These are phyloP conservation scores for Fusarium continuum DNA, from an alignment of 2,329 filamentous ascomycete genomes.

Conservation along the genomic window DNA sequence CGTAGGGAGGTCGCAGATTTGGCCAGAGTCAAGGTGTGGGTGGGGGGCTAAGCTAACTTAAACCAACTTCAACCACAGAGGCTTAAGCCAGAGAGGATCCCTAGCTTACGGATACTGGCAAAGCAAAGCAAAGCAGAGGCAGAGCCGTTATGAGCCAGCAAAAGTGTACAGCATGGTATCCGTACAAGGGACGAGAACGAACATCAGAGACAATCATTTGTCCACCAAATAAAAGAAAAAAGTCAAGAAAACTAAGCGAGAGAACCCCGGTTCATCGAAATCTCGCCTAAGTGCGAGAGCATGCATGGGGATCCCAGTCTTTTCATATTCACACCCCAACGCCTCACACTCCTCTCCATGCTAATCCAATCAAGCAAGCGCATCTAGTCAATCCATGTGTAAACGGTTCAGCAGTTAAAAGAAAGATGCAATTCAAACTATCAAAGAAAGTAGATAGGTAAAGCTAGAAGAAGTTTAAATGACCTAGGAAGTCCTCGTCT, in stretches of 20 bases:
- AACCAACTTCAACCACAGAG: conserved; percentile 36
- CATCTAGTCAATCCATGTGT: conserved; percentile 8
- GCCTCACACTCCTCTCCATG: conserved; percentile 20
- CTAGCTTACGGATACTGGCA: neutral
- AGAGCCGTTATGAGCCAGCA: neutral
- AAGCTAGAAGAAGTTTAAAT: conserved; percentile 15
- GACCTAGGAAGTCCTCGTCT: neutral
- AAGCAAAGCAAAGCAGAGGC: neutral
- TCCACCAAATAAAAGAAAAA: conserved; percentile 7
- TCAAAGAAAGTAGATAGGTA: conserved; percentile 21
- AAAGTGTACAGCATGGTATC: conserved; percentile 4
- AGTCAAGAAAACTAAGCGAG: neutral
- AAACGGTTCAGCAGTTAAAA: conserved; percentile 5
- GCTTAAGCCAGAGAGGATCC: neutral
- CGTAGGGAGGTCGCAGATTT: conserved; percentile 41
- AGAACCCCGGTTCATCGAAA: conserved; percentile 20
- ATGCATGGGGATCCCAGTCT: conserved; percentile 27
- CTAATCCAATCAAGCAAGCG: conserved; percentile 17
- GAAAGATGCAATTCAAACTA: conserved; percentile 22
- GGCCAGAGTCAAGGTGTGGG: conserved; percentile 35
- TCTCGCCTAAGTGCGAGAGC: conserved; percentile 8
- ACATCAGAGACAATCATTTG: neutral
- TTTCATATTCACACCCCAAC: conserved; percentile 17
- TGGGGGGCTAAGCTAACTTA: conserved; percentile 31
- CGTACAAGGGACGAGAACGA: conserved; percentile 1